Evolutionary conservation across 768 basidiomycete species (phyloP), one percentile per base, ranked within the genome.

Genomic region (Clitopilus hobsonii): DNA sequence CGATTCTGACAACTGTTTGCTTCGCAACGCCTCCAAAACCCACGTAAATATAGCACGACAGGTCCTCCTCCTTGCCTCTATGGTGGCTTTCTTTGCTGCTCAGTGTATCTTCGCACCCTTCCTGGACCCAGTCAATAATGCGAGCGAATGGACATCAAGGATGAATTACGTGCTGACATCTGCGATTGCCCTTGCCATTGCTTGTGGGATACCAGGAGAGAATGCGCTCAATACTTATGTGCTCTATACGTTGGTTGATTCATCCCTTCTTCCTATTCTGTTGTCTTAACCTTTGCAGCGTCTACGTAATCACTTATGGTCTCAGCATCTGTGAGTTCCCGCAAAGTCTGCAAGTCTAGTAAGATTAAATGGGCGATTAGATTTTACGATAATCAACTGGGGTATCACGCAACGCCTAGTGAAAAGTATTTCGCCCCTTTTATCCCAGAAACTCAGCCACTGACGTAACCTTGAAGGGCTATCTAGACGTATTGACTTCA

Each of bases 131-230:
- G 78, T 85, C 55, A 82, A 81, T 65, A 90, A 90, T 67, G 85
- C 86, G 1, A 85, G 82, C 65, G 88, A 90, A 75, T 88, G 84
- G 82, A 77, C 78, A 10, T 88, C 86, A 41, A 69, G 89, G 50
- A 65, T 86, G 45, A 86, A 86, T 65, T 92, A 89, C 66, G 75
- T 90, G 38, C 62, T 78, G 25, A 87, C 88, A 8, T 77, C 88
- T 26, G 65, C 76, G 20, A 76, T 87, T 28, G 85, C 89, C 2
- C 74, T 91, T 20, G 69, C 75, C n/a, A 80, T 86, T 49, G 82
- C 82, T 18, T 67, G 87, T 51, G 68, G 83, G 61, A 69, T 86
- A 54, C 82, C 83, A 20, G 80, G 80, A 1, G 70, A 76, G 60
- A 60, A 70, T 51, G 72, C 84, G 7, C 67, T 88, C n/a, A 72